phyloP scores from a whole-genome alignment of 1,139 yeast species.

The Yamadazyma spencermartinsiae region DNA sequence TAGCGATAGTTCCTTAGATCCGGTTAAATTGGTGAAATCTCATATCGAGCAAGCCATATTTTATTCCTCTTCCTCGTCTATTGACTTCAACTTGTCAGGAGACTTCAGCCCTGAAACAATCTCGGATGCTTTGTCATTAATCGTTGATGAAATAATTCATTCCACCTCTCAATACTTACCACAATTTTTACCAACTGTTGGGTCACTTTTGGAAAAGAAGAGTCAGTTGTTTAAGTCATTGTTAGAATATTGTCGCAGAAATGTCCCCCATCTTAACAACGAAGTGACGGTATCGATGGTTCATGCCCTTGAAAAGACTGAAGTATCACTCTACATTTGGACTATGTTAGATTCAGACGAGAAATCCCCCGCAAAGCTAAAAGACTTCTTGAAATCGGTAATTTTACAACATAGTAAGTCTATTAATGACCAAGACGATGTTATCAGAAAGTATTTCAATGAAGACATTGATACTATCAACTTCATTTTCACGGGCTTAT shows the following conservation, averaged over 20 bases:
- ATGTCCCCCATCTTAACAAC: slow-evolving; percentile 42
- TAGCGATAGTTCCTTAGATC: slow-evolving; percentile 16
- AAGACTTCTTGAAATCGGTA: slow-evolving; percentile 13
- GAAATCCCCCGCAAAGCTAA: slow-evolving; percentile 12
- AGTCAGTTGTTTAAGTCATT: slow-evolving; percentile 36
- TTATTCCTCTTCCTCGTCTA: slow-evolving; percentile 47
- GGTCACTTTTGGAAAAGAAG: slow-evolving; percentile 27
- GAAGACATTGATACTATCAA: slow-evolving; percentile 35
- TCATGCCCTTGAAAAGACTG: slow-evolving; percentile 55
- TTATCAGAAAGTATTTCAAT: slow-evolving; percentile 28
- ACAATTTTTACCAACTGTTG: slow-evolving; percentile 26
- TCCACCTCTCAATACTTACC: slow-evolving; percentile 45
- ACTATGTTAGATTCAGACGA: slow-evolving; percentile 25
- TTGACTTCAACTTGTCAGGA: slow-evolving; percentile 56
- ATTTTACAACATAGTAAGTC: slow-evolving; percentile 4
- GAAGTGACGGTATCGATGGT: slow-evolving; percentile 37
- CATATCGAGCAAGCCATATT: slow-evolving; percentile 83
- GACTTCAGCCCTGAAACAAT: slow-evolving; percentile 36
- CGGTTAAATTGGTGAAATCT: slow-evolving; percentile 54
- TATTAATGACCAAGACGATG: slow-evolving; percentile 13
- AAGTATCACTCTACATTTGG: slow-evolving; percentile 57
- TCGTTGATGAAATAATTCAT: slow-evolving; percentile 55
- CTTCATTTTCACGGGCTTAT: slow-evolving; percentile 31
- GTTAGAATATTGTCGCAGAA: slow-evolving; percentile 43
- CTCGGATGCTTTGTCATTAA: slow-evolving; percentile 48